Evolutionary conservation across 2,329 filamentous ascomycete genomes (phyloP).

Genomic region (Achaetomium macrosporum): DNA sequence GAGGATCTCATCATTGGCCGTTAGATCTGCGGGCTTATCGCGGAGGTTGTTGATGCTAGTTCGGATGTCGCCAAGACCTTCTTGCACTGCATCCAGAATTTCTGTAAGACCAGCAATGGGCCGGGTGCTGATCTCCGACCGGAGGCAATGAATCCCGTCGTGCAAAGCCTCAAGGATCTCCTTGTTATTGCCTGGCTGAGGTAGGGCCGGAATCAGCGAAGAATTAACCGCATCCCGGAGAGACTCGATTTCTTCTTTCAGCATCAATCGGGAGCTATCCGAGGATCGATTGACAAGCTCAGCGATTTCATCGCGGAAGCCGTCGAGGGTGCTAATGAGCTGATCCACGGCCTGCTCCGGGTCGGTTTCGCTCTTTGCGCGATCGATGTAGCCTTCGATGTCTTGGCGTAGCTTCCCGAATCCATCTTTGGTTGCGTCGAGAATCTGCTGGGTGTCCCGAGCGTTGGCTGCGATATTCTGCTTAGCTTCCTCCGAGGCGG

Average conservation of each 20-base stretch:
- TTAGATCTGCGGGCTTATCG: constrained; percentile 76
- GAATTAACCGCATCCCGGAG: constrained; percentile 72
- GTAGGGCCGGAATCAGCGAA: constrained; percentile 55
- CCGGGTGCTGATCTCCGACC: constrained; percentile 65
- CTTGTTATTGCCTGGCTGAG: constrained; percentile 40
- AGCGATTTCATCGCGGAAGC: constrained; percentile 61
- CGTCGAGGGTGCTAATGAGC: constrained; percentile 59
- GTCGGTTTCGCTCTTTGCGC: constrained; percentile 58
- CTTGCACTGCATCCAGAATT: constrained; percentile 82
- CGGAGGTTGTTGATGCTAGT: constrained; percentile 69
- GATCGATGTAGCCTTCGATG: constrained; percentile 76
- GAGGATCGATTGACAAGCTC: constrained; percentile 49
- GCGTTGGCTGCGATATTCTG: constrained; percentile 74
- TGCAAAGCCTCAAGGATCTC: constrained; percentile 67
- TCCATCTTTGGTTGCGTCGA: constrained; percentile 83
- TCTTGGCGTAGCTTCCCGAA: constrained; percentile 73
- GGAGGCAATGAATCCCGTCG: constrained; percentile 67
- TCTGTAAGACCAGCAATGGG: constrained; percentile 70
- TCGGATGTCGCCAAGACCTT: constrained; percentile 74
- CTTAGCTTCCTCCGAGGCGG: constrained; percentile 60
- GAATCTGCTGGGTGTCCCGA: constrained; percentile 77
- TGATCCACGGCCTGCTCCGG: constrained; percentile 75
- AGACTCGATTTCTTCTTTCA: constrained; percentile 77
- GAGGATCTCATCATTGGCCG: constrained; percentile 81
- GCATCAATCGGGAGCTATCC: constrained; percentile 56